Conservation (phyloP, 2,329 filamentous ascomycete species). For the Trichoderma oligosporum region DNA sequence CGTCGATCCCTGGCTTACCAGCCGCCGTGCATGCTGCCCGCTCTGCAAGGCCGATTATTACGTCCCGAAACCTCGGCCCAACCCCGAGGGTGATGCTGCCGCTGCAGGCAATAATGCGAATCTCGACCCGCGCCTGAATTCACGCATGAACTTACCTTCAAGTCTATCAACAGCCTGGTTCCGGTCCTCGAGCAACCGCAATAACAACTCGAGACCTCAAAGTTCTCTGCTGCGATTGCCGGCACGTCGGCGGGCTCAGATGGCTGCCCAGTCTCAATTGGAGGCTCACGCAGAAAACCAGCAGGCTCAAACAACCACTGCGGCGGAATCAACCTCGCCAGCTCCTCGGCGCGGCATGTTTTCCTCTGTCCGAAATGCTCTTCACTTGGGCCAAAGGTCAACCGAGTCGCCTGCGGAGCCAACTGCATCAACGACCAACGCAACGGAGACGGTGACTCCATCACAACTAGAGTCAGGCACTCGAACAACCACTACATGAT, state of each 20-base stretch:
- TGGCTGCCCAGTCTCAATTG: neutral
- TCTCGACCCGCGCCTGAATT: conserved; percentile 38
- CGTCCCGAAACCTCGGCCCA: conserved; percentile 78
- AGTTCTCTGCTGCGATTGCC: conserved; percentile 8
- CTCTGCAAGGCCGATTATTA: conserved; percentile 99
- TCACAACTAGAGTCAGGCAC: conserved; percentile 47
- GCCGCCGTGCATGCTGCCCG: conserved; percentile 88
- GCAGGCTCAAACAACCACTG: neutral
- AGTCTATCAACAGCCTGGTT: conserved; percentile 41
- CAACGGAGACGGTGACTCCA: conserved; percentile 36
- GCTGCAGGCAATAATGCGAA: conserved; percentile 22
- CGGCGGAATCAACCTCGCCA: neutral
- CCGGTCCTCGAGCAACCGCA: conserved; percentile 22
- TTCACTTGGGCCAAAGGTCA: conserved; percentile 32
- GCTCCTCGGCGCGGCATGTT: conserved; percentile 27
- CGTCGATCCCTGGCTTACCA: conserved; percentile 94
- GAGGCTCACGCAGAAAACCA: neutral
- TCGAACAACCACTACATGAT: conserved; percentile 25
- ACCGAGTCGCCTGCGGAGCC: conserved; percentile 22
- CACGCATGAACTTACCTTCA: conserved; percentile 48
- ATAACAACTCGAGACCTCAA: conserved; percentile 4
- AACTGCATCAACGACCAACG: conserved; percentile 19
- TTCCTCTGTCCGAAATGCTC: conserved; percentile 32
- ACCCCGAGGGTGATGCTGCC: conserved; percentile 31
- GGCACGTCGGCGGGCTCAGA: neutral